Base-by-base conservation (phyloP, 2,329 filamentous ascomycete genomes). In the Colletotrichum musae region DNA sequence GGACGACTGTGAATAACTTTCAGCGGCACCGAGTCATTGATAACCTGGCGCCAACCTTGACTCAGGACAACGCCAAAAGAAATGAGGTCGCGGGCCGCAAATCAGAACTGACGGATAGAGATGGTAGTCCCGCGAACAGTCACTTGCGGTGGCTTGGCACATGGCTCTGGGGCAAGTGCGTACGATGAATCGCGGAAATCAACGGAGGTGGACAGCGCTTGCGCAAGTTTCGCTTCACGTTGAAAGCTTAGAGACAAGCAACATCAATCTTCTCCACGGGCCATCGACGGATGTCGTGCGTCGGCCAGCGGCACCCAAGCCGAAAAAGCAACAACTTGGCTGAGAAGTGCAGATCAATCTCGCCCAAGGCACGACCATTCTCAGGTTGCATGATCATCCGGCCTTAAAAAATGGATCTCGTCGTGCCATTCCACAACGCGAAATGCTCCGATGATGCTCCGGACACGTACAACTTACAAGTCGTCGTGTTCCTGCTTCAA, bases 381-480 rank as follows among this genome's bases (percentile, higher is more conserved):
- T 64, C 48, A 58, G 54, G 61, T 68, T 68, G 66, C 66, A 65
- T 65, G 61, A 65, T 65, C 50, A 54, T 26, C 66, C 60, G 50
- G 54, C 61, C 54, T 68, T 68, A 68, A 65, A 65, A 65, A 43
- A 50, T 68, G 66, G 66, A 65, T 61, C 66, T 59, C 43, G 54
- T 54, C 48, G 66, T 47, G 54, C 66, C 54, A 50, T 60, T 43
- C 58, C 58, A 60, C 41, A 41, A 28, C n/a, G 18, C 53, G 53
- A 24, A 28, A 39, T 59, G 53, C 32, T 58, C 65, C 65, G 65
- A 50, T 43, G 48, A 58, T 68, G 65, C 65, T 58, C 60, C 65
- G 58, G 53, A 18, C 43, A 48, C 36, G 48, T 26, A 24, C 59
- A 45, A 48, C 36, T 41, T 26, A 24, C 59, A 45, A 21, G 36